Evolutionary conservation across 768 basidiomycete species (phyloP), one percentile per base, ranked within the genome.

Genomic region (Pulveroboletus frians): DNA sequence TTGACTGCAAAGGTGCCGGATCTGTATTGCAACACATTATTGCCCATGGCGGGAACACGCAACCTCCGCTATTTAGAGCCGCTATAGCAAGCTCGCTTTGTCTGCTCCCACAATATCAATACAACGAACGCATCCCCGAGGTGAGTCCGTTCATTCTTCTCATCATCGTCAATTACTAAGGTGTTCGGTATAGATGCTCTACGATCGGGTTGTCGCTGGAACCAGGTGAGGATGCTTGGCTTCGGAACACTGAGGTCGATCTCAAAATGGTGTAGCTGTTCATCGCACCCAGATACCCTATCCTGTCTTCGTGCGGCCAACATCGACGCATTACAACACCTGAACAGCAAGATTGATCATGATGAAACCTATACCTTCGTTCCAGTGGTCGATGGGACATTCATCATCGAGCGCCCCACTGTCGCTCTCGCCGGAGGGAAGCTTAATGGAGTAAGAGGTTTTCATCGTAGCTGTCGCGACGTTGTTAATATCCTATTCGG

Each of bases 1-100:
- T 21, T 41, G 13, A 14, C 29, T 30, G 38, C 15, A 27, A 40
- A 51, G 50, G 50, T 3, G 50, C 2, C 10, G 52, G 52, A 14
- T 53, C 50, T 6, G 50, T 53, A 34, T 11, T 53, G 18, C 52
- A 53, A 17, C 52, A 53, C 6, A 18, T 52, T 14, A n/a, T 53
- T 31, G 43, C 50, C 1, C 32, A 54, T 5, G 40, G 39, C 15
- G 45, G 45, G 7, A 43, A 45, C 26, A 54, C 52, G 1, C 53
- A 49, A 8, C 46, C 45, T 18, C 41, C 53, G 8, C 17, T 44
- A 17, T 54, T 49, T 29, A 30, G 18, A 39, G 46, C 37, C 39
- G 53, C 41, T 5, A 55, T 55, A 9, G 39, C 53, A 15, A 54
- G 53, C 18, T 55, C 53, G 0, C 10, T 3, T 14, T 55, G 27